Conservation (phyloP, 768 basidiomycete species). For the Tricholoma terreum region DNA sequence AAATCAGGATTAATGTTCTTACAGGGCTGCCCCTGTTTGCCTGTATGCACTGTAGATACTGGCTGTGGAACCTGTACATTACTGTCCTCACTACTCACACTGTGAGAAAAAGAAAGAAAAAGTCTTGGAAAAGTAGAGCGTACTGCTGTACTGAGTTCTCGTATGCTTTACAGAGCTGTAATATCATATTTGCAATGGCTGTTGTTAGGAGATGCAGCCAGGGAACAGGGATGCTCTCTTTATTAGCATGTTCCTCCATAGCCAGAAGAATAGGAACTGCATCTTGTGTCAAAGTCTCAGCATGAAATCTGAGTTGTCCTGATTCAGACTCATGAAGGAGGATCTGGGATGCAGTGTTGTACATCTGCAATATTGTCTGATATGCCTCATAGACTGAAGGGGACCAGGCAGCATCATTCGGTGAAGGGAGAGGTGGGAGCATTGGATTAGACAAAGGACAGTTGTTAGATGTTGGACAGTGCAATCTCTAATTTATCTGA, state of each 20-base stretch:
- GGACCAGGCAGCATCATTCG: neutral
- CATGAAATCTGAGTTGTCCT: neutral
- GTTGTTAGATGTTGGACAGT: neutral
- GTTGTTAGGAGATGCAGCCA: conserved; percentile 1
- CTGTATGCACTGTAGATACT: neutral
- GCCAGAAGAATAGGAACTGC: neutral
- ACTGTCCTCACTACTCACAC: neutral
- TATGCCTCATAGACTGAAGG: neutral
- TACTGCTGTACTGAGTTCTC: neutral
- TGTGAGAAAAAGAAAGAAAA: neutral
- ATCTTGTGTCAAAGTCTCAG: neutral
- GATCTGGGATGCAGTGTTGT: neutral
- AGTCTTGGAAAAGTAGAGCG: too few species aligned
- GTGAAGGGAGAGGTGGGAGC: conserved; percentile 11
- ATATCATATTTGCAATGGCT: neutral
- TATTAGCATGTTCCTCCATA: neutral
- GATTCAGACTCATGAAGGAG: neutral
- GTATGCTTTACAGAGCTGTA: neutral
- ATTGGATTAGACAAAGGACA: neutral
- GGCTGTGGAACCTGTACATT: neutral
- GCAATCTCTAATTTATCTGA: too few species aligned
- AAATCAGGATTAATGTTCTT: neutral
- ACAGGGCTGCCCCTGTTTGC: neutral
- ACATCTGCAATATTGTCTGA: neutral
- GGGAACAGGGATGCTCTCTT: neutral